Evolutionary conservation across 768 basidiomycete genomes (phyloP), one percentile per base, ranked within the genome.

Genomic region (Plicaturopsis crispa): DNA sequence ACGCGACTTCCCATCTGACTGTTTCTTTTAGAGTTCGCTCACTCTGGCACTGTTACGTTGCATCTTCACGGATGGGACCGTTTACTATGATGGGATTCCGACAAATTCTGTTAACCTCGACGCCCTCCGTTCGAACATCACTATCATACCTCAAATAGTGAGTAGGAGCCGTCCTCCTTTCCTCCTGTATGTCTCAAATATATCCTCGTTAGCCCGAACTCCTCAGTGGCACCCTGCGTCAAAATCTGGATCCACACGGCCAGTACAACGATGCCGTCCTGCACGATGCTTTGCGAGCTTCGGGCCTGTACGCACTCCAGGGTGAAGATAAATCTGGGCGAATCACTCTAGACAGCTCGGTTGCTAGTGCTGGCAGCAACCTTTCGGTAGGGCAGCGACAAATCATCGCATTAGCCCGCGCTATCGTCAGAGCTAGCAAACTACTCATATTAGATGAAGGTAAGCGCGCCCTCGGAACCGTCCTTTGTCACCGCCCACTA

Each of bases 111-210:
- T 80, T 43, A 78, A 78, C 46, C 58, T 83, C 10, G 68, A 80
- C 44, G 65, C 61, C 5, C 56, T 83, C 32, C 61, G 80, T 31
- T 63, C 69, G 2, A 71, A 67, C 40, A 70, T 84, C 39, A 80
- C 78, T 2, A 75, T 80, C 44, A 80, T 75, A 23, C 72, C 71
- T 3, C 71, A 73, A 43, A 54, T n/a, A n/a, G n/a, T n/a, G n/a
- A n/a, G n/a, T n/a, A n/a, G n/a, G n/a, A 11, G 11, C 11, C 14
- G 28, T 14, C 11, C 14, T 11, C 28, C 28, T 11, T 30, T n/a
- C n/a, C n/a, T n/a, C n/a, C n/a, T n/a, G n/a, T n/a, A n/a, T n/a
- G n/a, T n/a, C n/a, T n/a, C 28, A 14, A 30, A 14, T n/a, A n/a
- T n/a, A n/a, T n/a, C n/a, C n/a, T n/a, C n/a, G n/a, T 38, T 40